Conservation (phyloP, 768 basidiomycete genomes). For the Gymnopilus junonius region DNA sequence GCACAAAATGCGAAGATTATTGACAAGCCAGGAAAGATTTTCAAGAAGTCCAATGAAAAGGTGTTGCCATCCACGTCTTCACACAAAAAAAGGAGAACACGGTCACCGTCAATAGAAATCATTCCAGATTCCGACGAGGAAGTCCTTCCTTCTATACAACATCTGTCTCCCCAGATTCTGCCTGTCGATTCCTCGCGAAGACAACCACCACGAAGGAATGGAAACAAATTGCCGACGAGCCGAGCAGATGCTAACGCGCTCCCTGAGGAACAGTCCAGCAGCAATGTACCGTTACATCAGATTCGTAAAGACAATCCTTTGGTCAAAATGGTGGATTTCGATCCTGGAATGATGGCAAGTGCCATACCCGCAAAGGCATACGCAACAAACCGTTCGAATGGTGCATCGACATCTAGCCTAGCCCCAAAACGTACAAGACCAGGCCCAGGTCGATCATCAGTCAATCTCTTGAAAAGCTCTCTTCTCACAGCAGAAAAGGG, state of each 20-base stretch:
- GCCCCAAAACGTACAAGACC: conserved; percentile 34
- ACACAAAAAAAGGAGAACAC: conserved; percentile 9
- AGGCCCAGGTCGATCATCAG: conserved; percentile 57
- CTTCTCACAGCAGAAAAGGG: conserved; percentile 60
- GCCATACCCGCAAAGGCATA: conserved; percentile 57
- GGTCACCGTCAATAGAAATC: conserved; percentile 27
- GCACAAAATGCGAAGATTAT: neutral
- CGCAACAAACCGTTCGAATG: conserved; percentile 31
- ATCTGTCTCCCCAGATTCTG: neutral
- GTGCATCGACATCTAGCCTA: conserved; percentile 19
- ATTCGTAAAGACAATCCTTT: conserved; percentile 54
- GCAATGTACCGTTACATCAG: conserved; percentile 45
- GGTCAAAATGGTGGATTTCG: conserved; percentile 55
- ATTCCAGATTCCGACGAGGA: conserved; percentile 39
- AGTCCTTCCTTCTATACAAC: conserved; percentile 12
- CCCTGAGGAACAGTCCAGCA: neutral
- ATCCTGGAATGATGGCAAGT: conserved; percentile 33
- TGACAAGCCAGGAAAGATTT: neutral
- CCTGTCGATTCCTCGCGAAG: neutral
- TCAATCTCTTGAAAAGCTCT: conserved; percentile 51
- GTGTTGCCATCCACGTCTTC: neutral
- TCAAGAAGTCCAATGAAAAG: neutral
- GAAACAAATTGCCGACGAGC: neutral
- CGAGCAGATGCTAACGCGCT: neutral
- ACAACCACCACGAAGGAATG: neutral